Evolutionary conservation across 106 monocot genomes (phyloP).

Genomic region (Dendrobium catenatum): DNA sequence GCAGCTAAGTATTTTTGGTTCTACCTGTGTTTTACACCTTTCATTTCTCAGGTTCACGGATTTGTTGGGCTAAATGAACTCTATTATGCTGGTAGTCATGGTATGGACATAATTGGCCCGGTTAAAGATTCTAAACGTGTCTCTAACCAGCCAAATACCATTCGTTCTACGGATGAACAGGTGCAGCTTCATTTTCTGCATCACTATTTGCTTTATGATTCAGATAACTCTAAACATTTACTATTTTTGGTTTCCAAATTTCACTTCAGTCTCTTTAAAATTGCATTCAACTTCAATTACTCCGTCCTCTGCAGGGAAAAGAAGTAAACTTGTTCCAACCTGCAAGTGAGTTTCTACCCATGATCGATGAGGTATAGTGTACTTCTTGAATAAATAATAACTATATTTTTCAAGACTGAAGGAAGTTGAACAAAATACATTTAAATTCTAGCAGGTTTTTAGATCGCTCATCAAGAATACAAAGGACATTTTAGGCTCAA

Average conservation of each 20-base stretch:
- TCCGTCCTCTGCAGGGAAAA: constrained; percentile 34
- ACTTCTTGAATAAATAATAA: background rate
- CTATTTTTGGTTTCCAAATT: too few species aligned
- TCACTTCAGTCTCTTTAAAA: too few species aligned
- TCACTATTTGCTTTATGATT: background rate
- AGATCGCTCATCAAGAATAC: constrained; percentile 60
- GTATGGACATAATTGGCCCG: constrained; percentile 94
- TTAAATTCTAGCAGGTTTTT: constrained; percentile 44
- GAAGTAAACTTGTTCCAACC: constrained; percentile 76
- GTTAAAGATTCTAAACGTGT: constrained; percentile 26
- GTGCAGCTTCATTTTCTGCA: constrained; percentile 14
- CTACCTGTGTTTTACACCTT: background rate
- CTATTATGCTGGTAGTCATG: constrained; percentile 93
- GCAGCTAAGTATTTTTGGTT: background rate
- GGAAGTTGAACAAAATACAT: background rate
- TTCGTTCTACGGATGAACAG: constrained; percentile 58
- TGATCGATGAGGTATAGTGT: constrained; percentile 62
- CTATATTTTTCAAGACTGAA: background rate
- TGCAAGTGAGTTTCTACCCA: constrained; percentile 69
- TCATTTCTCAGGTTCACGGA: constrained; percentile 53
- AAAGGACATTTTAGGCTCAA: constrained; percentile 52
- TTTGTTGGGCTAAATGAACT: constrained; percentile 72
- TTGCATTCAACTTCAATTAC: too few species aligned
- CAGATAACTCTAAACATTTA: too few species aligned
- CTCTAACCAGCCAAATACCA: constrained; percentile 45